These are phyloP conservation scores for Fragilaria crotonensis DNA, from an alignment of 108 stramenopile genomes.

Conservation along the genomic window DNA sequence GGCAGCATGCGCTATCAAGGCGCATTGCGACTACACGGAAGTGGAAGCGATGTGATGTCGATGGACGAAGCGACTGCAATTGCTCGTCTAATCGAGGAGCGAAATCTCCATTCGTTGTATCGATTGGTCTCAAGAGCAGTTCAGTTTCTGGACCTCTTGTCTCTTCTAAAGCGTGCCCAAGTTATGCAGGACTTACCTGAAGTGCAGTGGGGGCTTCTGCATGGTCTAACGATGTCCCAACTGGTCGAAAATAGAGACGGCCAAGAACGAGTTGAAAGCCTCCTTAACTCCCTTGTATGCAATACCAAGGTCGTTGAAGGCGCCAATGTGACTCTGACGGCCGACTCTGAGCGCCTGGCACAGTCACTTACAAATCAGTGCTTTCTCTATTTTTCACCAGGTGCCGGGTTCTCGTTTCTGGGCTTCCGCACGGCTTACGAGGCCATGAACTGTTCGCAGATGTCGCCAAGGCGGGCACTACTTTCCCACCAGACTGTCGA, in stretches of 20 bases:
- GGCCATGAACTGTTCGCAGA: slow-evolving; percentile 34
- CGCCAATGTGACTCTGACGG: slow-evolving; percentile 22
- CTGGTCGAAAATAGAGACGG: slow-evolving; percentile 57
- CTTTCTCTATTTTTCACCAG: slow-evolving; percentile 84
- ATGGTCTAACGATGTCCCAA: slow-evolving; percentile 64
- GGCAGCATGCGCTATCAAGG: slow-evolving; percentile 53
- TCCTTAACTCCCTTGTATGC: slow-evolving; percentile 69
- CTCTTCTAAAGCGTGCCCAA: slow-evolving; percentile 60
- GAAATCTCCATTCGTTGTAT: slow-evolving; percentile 77
- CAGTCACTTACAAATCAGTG: slow-evolving; percentile 56
- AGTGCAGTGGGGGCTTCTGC: slow-evolving; percentile 81
- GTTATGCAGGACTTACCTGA: slow-evolving; percentile 53
- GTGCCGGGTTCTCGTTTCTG: slow-evolving; percentile 64
- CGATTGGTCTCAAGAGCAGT: slow-evolving; percentile 64
- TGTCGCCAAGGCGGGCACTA: slow-evolving; percentile 27
- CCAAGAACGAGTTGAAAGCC: slow-evolving; percentile 66
- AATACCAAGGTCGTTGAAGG: slow-evolving; percentile 16
- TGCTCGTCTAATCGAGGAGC: slow-evolving; percentile 63
- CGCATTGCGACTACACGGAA: slow-evolving; percentile 12
- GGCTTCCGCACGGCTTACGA: slow-evolving; percentile 69
- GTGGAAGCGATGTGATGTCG: slow-evolving; percentile 7
- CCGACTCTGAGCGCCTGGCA: slow-evolving; percentile 59
- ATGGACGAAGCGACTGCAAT: slow-evolving; percentile 34
- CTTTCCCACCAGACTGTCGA: slow-evolving; percentile 41
- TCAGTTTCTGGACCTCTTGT: slow-evolving; percentile 65